Conservation (phyloP, 2,329 filamentous ascomycete species). For the Botryotinia convoluta region DNA sequence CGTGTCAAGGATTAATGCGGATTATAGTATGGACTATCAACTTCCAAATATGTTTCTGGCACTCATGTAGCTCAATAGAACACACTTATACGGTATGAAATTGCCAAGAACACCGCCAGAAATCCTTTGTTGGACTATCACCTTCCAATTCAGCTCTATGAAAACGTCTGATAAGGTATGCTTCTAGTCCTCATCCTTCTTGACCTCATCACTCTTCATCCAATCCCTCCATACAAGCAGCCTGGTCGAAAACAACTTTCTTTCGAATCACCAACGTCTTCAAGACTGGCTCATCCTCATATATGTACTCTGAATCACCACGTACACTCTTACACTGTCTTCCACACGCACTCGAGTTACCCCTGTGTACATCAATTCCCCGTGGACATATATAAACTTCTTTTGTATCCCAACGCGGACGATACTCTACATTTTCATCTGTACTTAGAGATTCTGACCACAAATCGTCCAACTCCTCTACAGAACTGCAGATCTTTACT, state of each 20-base stretch:
- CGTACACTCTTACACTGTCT: neutral
- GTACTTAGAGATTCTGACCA: neutral
- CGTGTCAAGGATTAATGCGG: neutral
- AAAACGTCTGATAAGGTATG: accelerated
- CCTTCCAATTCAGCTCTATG: neutral
- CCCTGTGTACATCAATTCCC: conserved; percentile 27
- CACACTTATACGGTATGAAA: neutral
- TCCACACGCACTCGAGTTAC: conserved; percentile 3
- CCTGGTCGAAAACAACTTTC: conserved; percentile 2
- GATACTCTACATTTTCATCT: conserved; percentile 11
- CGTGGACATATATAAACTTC: conserved; percentile 44
- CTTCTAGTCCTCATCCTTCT: neutral
- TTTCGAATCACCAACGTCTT: conserved; percentile 3
- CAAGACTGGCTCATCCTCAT: neutral
- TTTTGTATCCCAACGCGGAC: conserved; percentile 33
- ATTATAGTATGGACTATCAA: neutral
- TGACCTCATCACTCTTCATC: neutral
- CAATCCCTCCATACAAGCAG: neutral
- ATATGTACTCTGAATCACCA: neutral
- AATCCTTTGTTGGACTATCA: neutral
- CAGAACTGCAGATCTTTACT: conserved; percentile 3
- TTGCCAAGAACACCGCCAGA: neutral
- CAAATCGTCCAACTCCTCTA: conserved; percentile 15
- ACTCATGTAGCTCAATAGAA: accelerated
- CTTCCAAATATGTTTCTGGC: neutral